Percentiles rank a stretch among this genome's conserved stretches.
phyloP scores from a whole-genome alignment of 2,329 filamentous ascomycete species.

The Penicillium verrucosum region DNA sequence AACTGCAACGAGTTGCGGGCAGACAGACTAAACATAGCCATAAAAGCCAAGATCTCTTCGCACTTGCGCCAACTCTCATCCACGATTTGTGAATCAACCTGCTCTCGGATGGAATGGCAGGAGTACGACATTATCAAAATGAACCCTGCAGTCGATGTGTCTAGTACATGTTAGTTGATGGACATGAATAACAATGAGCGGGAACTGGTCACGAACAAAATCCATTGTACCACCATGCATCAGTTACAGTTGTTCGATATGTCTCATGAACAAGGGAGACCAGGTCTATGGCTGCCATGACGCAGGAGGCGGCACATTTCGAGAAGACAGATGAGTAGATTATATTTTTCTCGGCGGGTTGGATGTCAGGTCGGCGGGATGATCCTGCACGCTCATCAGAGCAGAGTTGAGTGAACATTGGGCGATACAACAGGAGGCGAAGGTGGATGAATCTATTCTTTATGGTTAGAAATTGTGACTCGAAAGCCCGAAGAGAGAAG shows the following conservation, averaged over 20 bases:
- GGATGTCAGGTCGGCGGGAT: constrained; percentile 1
- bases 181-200: not conserved
- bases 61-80: constrained; percentile 29
- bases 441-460: constrained; percentile 31
- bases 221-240: constrained; percentile 42
- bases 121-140: constrained; percentile 32
- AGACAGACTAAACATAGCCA: constrained; percentile 30
- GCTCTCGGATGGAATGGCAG: constrained; percentile 20
- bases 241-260: constrained; percentile 25
- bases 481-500: not conserved
- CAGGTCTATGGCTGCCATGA: constrained; percentile 31
- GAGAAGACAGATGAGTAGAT: constrained; percentile 27
- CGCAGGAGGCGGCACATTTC: constrained; percentile 33
- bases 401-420: constrained; percentile 35
- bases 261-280: constrained; percentile 31
- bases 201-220: constrained; percentile 30
- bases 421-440: constrained; percentile 34
- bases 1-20: constrained; percentile 32
- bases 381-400: constrained; percentile 19
- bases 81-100: constrained; percentile 18
- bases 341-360: constrained; percentile 15
- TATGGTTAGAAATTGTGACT: not conserved
- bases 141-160: constrained; percentile 33
- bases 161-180: constrained; percentile 10
- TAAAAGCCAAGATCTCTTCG: constrained; percentile 25